Evolutionary conservation across 106 monocot species (phyloP).

Genomic region (Dactylorhiza incarnata): DNA sequence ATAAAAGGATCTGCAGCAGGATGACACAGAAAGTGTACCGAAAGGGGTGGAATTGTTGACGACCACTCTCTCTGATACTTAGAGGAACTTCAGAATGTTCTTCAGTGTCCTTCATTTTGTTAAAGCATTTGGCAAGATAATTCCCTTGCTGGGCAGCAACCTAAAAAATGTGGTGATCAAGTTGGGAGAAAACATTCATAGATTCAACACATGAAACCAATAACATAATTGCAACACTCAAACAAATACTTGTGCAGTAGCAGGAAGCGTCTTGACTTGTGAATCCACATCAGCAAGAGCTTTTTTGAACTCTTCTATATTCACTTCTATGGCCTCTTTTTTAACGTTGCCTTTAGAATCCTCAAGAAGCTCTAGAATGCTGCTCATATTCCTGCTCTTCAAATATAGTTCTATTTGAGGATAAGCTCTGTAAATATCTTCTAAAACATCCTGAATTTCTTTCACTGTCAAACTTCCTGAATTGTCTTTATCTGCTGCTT

Average conservation of each 20-base stretch:
- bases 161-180: constrained; percentile 10
- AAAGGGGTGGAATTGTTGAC: constrained; percentile 47
- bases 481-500: constrained; percentile 53
- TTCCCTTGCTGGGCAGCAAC: constrained; percentile 62
- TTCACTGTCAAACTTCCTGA: constrained; percentile 57
- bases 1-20: background rate
- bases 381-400: constrained; percentile 50
- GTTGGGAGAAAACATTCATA: background rate
- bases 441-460: constrained; percentile 55
- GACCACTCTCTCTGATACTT: constrained; percentile 35
- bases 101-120: constrained; percentile 29
- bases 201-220: background rate
- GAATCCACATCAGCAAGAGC: constrained; percentile 41
- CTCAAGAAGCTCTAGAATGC: constrained; percentile 29
- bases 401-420: constrained; percentile 31
- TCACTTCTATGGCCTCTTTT: constrained; percentile 36
- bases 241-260: constrained; percentile 55
- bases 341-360: constrained; percentile 29
- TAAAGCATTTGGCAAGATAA: constrained; percentile 59
- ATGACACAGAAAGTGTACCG: constrained; percentile 14
- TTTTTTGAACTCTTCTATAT: constrained; percentile 59
- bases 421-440: constrained; percentile 47
- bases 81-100: constrained; percentile 48
- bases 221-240: background rate
- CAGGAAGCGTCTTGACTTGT: constrained; percentile 52